Base-by-base conservation (phyloP, 2,329 filamentous ascomycete genomes). In the Spiromastix sp. region DNA sequence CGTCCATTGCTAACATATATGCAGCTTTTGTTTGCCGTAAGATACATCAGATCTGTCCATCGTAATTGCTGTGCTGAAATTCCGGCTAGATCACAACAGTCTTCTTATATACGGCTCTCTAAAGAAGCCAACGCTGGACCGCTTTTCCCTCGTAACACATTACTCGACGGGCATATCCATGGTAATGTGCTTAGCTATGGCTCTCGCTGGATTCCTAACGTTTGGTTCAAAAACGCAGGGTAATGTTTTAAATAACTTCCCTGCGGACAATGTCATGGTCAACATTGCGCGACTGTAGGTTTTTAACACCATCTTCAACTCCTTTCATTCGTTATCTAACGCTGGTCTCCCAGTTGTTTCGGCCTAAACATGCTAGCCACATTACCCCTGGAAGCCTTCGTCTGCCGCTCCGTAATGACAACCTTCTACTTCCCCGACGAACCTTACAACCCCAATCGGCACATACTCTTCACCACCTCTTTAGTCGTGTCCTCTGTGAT, bases 331-430 rank as follows among this genome's bases (percentile, higher is more conserved):
- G 27, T 16, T 37, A 25, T 26, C 3, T 31, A n/a, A 22, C 15
- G 20, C 4, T 22, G n/a, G 8, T 29, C 5, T 15, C 9, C 22
- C 42, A 71, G 68, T 33, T 95, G 85, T 63, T 96, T 98, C 55
- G 91, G 91, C 2, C 73, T 98, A 46, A 98, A 98, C 69, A 98
- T 98, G 91, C 77, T 98, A 50, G 95, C 91, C 10, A 96, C 91
- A 2, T 69, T 98, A 22, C 91, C 91, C 0, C 79, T 98, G 41
- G 91, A 98, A 67, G 87, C 86, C 11, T 98, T 98, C 58, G 91
- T 98, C 36, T 98, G 91, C 61, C 77, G 91, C 52, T 91, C 95
- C 61, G 87, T 95, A 44, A 93, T 95, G 84, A 74, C 85, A 47
- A 86, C 85, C 44, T 95, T 93, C 54, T 81, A 73, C 57, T 81